phyloP scores from a whole-genome alignment of 129 eudicot genomes.

The Lactuca saligna region DNA sequence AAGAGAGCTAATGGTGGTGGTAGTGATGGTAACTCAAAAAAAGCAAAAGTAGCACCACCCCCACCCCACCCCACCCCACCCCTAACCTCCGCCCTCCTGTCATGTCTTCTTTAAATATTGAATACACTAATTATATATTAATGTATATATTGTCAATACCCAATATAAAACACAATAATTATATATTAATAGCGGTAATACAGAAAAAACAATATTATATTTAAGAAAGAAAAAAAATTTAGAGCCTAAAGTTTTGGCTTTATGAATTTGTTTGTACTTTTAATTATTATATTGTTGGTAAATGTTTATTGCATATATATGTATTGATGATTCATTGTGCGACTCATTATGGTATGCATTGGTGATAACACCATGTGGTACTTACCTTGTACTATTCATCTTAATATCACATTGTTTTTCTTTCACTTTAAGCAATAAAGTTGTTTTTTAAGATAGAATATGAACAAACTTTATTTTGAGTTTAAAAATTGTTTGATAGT shows the following conservation, averaged over 20 bases:
- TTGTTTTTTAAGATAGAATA: background rate
- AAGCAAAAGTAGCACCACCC: constrained; percentile 44
- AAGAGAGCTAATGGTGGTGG: constrained; percentile 63
- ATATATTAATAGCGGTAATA: no score
- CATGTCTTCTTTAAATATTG: constrained; percentile 43
- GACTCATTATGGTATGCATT: constrained; percentile 56
- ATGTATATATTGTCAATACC: background rate
- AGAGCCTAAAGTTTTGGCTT: background rate
- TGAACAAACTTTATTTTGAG: background rate
- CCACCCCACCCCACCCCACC: constrained; percentile 33
- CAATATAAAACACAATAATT: no score
- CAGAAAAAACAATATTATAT: no score
- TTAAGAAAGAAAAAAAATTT: no score
- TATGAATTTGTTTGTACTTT: background rate
- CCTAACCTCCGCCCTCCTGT: constrained; percentile 49
- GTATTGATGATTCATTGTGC: constrained; percentile 40
- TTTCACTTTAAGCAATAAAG: no score
- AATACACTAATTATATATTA: constrained; percentile 23
- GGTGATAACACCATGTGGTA: constrained; percentile 33
- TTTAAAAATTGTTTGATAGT: no score
- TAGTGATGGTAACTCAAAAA: constrained; percentile 70
- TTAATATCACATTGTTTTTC: background rate
- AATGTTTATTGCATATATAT: constrained; percentile 17
- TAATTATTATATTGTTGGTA: background rate
- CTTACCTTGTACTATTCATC: constrained; percentile 23